Evolutionary conservation across 2,329 filamentous ascomycete genomes (phyloP), one percentile per base, ranked within the genome.

Genomic region (Fusarium mexicanum): DNA sequence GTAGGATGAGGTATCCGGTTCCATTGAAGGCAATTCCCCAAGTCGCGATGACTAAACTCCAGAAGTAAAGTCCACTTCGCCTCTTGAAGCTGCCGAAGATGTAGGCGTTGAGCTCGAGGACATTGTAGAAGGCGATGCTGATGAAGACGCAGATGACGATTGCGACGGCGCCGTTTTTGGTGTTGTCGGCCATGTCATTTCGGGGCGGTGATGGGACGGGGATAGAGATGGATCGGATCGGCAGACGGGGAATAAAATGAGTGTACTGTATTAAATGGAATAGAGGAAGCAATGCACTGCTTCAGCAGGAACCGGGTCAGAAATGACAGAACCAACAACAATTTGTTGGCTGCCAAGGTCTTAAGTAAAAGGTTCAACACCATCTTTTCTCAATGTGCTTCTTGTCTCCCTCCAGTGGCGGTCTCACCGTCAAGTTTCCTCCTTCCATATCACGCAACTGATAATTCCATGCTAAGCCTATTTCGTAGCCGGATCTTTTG

Each of bases 1-100:
- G 81, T 67, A 86, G 85, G 57, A 88, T 79, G 18, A 87, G 72
- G 67, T 87, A 87, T 2, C 87, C 87, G 0, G 65, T 73, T 82
- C 86, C 14, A 84, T 76, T n/a, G 81, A 79, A 72, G 4, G 77
- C 69, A 22, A 84, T 79, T 2, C 81, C 83, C 67, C 71, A 77
- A 4, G 81, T 81, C 1, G 81, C 74, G 20, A 78, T 59, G 16
- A 83, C 35, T 33, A 83, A 77, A 62, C 80, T 82, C 81, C 82
- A 84, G 24, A 84, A 84, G 63, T 84, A 84, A 8, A 83, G 76
- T 1, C 83, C 80, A 10, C 38, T 38, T 10, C 77, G 76, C 20
- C 69, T 75, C 53, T 81, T 80, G 72, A 84, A 84, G 53, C 77
- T 80, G 31, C 68, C 51, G 26, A 80, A 72, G 33, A 83, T 81